Percentiles rank a stretch among this genome's conserved stretches.
These are phyloP conservation scores for Epichloe scottii DNA, from an alignment of 2,329 filamentous ascomycete genomes.

Conservation along the genomic window DNA sequence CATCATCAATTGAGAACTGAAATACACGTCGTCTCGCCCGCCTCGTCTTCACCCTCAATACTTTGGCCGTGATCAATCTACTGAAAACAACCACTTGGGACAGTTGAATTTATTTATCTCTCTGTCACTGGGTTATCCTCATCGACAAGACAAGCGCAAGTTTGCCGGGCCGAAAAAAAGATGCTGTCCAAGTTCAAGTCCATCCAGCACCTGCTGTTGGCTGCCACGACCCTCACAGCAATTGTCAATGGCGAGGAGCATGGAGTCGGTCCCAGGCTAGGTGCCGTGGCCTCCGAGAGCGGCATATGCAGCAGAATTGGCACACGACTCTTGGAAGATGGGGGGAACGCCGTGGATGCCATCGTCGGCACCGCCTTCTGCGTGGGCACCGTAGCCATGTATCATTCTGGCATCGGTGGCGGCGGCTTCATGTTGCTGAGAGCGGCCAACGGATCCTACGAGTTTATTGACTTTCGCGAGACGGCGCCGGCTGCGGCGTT, in stretches of 20 bases:
- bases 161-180: not conserved
- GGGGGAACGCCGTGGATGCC: constrained; percentile 56
- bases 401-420: constrained; percentile 60
- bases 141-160: not conserved
- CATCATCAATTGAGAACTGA: too few relatives aligned
- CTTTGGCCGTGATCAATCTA: too few relatives aligned
- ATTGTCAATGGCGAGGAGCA: not conserved
- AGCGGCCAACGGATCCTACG: constrained; percentile 51
- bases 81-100: too few relatives aligned
- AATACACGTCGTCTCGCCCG: too few relatives aligned
- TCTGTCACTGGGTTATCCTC: not conserved
- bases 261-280: constrained; percentile 20
- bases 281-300: constrained; percentile 50
- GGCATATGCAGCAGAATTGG: constrained; percentile 48
- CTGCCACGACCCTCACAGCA: not conserved
- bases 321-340: constrained; percentile 39
- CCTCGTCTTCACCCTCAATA: too few relatives aligned
- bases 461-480: constrained; percentile 77
- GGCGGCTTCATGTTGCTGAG: constrained; percentile 71
- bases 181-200: not conserved
- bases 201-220: not conserved
- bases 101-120: too few relatives aligned
- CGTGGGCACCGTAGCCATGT: constrained; percentile 51
- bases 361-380: constrained; percentile 53
- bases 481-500: constrained; percentile 68